phyloP scores from a whole-genome alignment of 2,329 filamentous ascomycete genomes.

The Anthostomella pinea region DNA sequence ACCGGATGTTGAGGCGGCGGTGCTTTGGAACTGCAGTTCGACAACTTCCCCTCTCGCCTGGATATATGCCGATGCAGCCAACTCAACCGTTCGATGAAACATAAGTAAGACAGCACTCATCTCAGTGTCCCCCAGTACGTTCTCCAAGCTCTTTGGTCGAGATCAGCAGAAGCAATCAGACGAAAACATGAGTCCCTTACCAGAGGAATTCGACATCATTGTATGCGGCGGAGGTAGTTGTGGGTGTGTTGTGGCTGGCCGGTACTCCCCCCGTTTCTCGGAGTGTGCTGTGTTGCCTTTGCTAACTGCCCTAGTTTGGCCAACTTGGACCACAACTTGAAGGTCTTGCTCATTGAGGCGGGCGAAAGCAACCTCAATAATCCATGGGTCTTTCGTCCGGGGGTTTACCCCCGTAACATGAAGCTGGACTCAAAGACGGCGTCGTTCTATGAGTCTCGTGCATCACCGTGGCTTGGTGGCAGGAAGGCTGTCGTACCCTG shows the following conservation, averaged over 20 bases:
- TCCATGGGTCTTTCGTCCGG: constrained; percentile 72
- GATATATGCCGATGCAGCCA: constrained; percentile 21
- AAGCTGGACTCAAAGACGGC: constrained; percentile 78
- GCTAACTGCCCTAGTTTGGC: constrained; percentile 55
- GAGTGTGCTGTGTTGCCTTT: constrained; percentile 15
- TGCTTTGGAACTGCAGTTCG: constrained; percentile 11
- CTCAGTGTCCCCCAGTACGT: constrained; percentile 13
- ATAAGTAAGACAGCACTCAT: constrained; percentile 22
- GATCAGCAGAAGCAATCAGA: constrained; percentile 9
- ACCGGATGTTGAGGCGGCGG: constrained; percentile 9
- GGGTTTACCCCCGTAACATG: constrained; percentile 72
- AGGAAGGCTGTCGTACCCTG: constrained; percentile 72
- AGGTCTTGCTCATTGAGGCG: constrained; percentile 50
- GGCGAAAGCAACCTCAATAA: constrained; percentile 62
- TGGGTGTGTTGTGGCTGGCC: constrained; percentile 55
- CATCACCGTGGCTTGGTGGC: constrained; percentile 69
- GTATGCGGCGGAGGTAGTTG: constrained; percentile 73
- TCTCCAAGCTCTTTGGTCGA: constrained; percentile 17
- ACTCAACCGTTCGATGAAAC: constrained; percentile 11
- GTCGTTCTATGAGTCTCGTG: constrained; percentile 75
- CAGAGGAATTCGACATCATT: constrained; percentile 79
- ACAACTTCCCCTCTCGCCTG: constrained; percentile 20
- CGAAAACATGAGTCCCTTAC: constrained; percentile 44
- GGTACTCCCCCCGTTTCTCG: no score
- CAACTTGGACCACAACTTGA: constrained; percentile 69